These are phyloP conservation scores for Conringia planisiliqua DNA, from an alignment of 345 rosid genomes.

Conservation along the genomic window DNA sequence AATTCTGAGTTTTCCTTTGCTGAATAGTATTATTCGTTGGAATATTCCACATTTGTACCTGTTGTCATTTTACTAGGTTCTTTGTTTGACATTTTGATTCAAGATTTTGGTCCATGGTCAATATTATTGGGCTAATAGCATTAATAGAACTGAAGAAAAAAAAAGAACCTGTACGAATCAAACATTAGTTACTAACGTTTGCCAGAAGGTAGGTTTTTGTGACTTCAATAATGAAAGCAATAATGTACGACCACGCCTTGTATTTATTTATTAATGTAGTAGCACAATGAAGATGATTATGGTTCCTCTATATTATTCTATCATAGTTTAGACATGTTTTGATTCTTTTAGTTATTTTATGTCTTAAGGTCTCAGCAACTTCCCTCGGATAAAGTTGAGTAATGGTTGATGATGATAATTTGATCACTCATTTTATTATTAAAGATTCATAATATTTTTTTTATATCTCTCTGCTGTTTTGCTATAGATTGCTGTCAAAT, in stretches of 20 bases:
- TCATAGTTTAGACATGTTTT: not conserved
- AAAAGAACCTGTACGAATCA: not conserved
- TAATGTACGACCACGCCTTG: not conserved
- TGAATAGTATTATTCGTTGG: conserved; percentile 6
- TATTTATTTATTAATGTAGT: not conserved
- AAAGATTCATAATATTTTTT: not conserved
- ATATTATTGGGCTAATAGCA: not conserved
- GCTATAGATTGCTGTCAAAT: not conserved
- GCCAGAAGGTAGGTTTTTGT: not conserved
- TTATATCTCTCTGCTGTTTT: not conserved
- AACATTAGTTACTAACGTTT: not conserved
- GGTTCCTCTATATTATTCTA: not conserved
- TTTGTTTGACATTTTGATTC: conserved; percentile 2
- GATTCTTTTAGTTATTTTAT: not conserved
- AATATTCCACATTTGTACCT: conserved; percentile 8
- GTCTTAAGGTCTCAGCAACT: not conserved
- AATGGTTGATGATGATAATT: conserved; percentile 4
- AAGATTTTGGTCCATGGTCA: conserved; percentile 5
- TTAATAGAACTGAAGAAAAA: not conserved
- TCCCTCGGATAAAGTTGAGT: conserved; percentile 15
- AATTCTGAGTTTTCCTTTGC: not conserved
- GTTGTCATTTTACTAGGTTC: not conserved
- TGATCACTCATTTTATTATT: not conserved
- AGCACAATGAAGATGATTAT: not conserved
- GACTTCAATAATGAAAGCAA: not conserved